phyloP scores from a whole-genome alignment of 257 asterid species.

The Anisodus acutangulus region DNA sequence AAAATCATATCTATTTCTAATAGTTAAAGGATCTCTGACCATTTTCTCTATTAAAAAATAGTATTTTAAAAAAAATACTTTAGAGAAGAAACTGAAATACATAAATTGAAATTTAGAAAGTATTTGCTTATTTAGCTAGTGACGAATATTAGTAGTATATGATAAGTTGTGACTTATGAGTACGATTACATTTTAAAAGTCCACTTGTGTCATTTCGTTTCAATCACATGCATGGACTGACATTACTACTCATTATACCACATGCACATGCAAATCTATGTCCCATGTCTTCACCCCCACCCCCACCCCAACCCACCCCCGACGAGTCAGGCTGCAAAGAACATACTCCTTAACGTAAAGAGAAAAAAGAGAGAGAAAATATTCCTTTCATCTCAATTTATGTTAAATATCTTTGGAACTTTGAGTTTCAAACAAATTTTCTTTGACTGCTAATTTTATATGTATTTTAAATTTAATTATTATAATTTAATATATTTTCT shows the following conservation, averaged over 20 bases:
- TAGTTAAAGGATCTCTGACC: too few species aligned
- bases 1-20: too few species aligned
- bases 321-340: too few species aligned
- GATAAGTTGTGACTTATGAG: slow-evolving; percentile 9
- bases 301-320: background rate
- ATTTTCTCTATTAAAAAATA: too few species aligned
- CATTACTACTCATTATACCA: slow-evolving; percentile 53
- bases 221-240: slow-evolving; percentile 50
- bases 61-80: too few species aligned
- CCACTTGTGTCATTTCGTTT: slow-evolving; percentile 26
- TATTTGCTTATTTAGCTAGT: background rate
- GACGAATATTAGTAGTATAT: background rate
- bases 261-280: slow-evolving; percentile 43
- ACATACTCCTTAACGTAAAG: background rate
- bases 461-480: too few species aligned
- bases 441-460: too few species aligned
- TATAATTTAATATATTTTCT: too few species aligned
- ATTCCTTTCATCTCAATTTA: too few species aligned
- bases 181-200: background rate
- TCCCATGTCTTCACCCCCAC: slow-evolving; percentile 7
- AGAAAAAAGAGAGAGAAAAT: background rate
- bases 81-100: background rate
- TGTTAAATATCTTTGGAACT: too few species aligned
- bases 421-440: too few species aligned
- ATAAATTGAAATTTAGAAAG: background rate